Percentiles rank a stretch among this genome's conserved stretches.
Evolutionary conservation across 1,139 yeast genomes (phyloP).

Genomic region (Pichia sp.): DNA sequence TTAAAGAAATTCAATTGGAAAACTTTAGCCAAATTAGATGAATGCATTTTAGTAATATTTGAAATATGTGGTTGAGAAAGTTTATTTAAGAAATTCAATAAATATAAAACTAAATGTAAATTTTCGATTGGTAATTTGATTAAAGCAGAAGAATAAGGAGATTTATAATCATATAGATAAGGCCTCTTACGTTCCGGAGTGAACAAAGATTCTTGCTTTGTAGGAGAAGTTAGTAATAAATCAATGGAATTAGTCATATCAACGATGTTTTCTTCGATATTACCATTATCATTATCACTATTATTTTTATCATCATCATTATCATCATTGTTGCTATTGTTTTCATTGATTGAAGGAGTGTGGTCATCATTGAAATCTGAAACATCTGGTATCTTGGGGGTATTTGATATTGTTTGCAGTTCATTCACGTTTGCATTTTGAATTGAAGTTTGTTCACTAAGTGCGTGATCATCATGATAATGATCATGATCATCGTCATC

Average conservation of each 20-base stretch:
- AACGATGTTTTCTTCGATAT: conserved; percentile 2
- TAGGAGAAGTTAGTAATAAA: conserved; percentile 3
- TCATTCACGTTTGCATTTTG: not conserved
- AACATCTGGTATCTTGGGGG: not conserved
- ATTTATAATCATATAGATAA: not conserved
- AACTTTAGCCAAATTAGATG: conserved; percentile 28
- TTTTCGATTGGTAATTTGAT: conserved; percentile 23
- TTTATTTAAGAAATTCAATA: conserved; percentile 23
- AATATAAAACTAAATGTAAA: conserved; percentile 25
- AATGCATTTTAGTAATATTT: conserved; percentile 27
- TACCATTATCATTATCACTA: not conserved
- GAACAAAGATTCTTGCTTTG: not conserved
- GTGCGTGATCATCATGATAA: not conserved
- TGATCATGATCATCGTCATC: conserved; percentile 3
- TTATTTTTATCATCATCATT: not conserved
- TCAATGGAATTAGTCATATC: conserved; percentile 6
- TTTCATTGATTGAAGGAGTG: no score
- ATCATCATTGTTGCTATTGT: not conserved
- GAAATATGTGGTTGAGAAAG: conserved; percentile 20
- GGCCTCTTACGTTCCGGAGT: not conserved
- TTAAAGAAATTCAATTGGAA: conserved; percentile 30
- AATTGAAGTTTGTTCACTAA: not conserved
- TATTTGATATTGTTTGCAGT: not conserved
- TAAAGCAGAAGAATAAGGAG: conserved; percentile 10
- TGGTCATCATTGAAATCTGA: not conserved